phyloP scores from a whole-genome alignment of 2,329 filamentous ascomycete genomes.

The Incumbomyces delicatus region DNA sequence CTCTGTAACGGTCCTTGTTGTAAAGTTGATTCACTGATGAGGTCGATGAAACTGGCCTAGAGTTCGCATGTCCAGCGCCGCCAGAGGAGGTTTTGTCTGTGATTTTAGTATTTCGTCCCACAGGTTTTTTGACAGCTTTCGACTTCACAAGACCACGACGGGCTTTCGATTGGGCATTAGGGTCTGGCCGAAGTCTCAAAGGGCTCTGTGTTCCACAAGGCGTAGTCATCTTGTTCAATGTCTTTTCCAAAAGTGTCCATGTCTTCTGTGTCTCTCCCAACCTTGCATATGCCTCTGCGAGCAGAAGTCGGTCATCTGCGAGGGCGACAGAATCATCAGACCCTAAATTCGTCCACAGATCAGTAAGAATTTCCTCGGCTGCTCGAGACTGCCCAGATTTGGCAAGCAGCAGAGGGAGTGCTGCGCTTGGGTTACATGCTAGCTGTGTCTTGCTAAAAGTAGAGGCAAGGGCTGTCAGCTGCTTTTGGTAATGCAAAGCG shows the following conservation, averaged over 20 bases:
- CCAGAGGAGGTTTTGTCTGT: too few species aligned
- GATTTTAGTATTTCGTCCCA: too few species aligned
- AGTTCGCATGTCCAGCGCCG: too few species aligned
- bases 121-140: neutral
- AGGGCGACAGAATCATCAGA: neutral
- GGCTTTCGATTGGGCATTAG: conserved; percentile 5
- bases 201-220: neutral
- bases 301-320: neutral
- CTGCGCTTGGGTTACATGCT: conserved; percentile 29
- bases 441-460: conserved; percentile 50
- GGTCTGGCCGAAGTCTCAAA: neutral
- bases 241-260: neutral
- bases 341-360: neutral
- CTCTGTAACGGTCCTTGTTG: too few species aligned
- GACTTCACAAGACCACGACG: neutral
- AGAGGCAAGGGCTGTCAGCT: conserved; percentile 66
- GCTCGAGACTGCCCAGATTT: neutral
- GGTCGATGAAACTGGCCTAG: neutral
- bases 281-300: conserved; percentile 5
- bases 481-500: conserved; percentile 77
- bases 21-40: neutral
- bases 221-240: neutral
- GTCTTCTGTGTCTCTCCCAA: neutral
- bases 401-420: conserved; percentile 1
- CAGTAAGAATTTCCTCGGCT: neutral